Evolutionary conservation across 106 monocot species (phyloP).

Genomic region (Platanthera zijinensis): DNA sequence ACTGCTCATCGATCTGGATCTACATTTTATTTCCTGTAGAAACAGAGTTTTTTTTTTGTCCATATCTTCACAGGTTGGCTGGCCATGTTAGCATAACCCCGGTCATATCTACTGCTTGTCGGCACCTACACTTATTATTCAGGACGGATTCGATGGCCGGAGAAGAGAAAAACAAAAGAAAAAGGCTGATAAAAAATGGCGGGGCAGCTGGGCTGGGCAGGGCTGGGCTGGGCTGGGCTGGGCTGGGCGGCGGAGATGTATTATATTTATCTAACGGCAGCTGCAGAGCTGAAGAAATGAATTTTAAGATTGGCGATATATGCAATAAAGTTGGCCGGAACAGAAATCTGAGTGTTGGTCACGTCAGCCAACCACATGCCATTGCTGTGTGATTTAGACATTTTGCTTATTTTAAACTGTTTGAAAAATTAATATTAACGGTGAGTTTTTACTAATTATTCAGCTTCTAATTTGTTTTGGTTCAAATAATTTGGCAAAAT

Average conservation of each 20-base stretch:
- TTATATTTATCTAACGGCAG: neutral
- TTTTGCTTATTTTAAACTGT: too few relatives aligned
- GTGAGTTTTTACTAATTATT: neutral
- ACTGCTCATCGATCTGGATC: too few relatives aligned
- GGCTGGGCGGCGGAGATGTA: neutral
- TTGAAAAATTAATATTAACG: neutral
- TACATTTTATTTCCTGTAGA: too few relatives aligned
- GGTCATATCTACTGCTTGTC: too few relatives aligned
- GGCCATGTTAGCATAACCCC: too few relatives aligned
- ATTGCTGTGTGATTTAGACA: neutral
- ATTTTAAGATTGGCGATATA: too few relatives aligned
- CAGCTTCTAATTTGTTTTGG: neutral
- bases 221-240: too few relatives aligned
- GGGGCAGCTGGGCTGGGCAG: too few relatives aligned
- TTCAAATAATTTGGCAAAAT: neutral
- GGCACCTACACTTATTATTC: neutral
- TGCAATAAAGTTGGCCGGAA: neutral
- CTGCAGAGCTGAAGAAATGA: too few relatives aligned
- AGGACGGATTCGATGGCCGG: neutral
- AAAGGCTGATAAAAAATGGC: too few relatives aligned
- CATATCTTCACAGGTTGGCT: too few relatives aligned
- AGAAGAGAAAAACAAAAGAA: neutral
- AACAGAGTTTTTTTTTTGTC: too few relatives aligned
- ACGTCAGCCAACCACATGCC: neutral
- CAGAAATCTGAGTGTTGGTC: neutral